These are phyloP conservation scores for Cladophialophora psammophila DNA, from an alignment of 2,329 filamentous ascomycete genomes.

Conservation along the genomic window DNA sequence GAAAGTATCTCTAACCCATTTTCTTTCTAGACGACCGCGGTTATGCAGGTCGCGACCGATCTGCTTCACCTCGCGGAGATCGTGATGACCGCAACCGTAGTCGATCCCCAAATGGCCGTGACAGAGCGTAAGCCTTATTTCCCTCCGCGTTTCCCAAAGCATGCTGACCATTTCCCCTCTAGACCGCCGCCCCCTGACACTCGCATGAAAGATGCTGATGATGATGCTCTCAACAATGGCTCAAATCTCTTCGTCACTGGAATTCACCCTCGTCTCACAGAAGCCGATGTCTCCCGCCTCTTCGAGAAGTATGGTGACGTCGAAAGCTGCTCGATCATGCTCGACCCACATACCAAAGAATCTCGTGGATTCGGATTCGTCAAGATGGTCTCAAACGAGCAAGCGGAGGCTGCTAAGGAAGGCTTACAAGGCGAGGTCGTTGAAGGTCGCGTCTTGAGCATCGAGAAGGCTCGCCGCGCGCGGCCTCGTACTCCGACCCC, in stretches of 20 bases:
- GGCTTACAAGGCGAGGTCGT: conserved; percentile 93
- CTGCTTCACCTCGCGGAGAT: conserved; percentile 70
- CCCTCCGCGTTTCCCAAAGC: conserved; percentile 1
- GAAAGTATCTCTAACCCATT: conserved; percentile 26
- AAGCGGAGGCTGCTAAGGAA: conserved; percentile 96
- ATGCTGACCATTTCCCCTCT: conserved; percentile 32
- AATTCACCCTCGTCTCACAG: conserved; percentile 89
- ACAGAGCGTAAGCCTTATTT: conserved; percentile 55
- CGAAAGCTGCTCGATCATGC: conserved; percentile 99
- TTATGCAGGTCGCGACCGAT: conserved; percentile 72
- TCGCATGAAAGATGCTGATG: conserved; percentile 56
- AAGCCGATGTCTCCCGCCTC: conserved; percentile 89
- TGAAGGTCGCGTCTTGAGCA: conserved; percentile 94
- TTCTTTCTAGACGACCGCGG: conserved; percentile 62
- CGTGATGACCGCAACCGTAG: conserved; percentile 66
- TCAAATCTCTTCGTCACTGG: conserved; percentile 99
- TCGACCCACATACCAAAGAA: conserved; percentile 97
- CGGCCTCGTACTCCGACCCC: conserved; percentile 95
- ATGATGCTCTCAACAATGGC: conserved; percentile 84
- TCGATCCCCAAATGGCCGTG: conserved; percentile 68
- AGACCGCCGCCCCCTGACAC: conserved; percentile 57
- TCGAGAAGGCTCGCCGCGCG: conserved; percentile 96
- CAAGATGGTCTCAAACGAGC: conserved; percentile 95
- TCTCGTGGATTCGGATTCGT: conserved; percentile 99
- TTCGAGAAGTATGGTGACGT: conserved; percentile 99